phyloP scores from a whole-genome alignment of 352 stramenopile genomes.

The Phytophthora multivora region DNA sequence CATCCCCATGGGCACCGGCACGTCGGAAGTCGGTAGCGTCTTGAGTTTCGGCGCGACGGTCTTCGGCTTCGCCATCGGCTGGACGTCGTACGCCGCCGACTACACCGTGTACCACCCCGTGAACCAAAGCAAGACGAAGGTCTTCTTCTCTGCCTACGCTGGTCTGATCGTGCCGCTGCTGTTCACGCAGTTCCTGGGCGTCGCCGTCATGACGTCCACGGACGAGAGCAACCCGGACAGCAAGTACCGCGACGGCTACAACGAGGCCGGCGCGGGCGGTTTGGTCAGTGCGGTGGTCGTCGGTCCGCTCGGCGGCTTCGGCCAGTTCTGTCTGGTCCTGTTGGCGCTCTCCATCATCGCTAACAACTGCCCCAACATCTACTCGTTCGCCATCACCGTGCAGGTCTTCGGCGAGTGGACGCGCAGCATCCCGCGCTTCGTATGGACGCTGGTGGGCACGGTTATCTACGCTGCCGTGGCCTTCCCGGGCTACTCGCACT shows the following conservation, averaged over 20 bases:
- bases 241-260: constrained; percentile 42
- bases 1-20: constrained; percentile 48
- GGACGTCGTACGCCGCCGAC: constrained; percentile 45
- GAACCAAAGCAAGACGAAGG: constrained; percentile 47
- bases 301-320: constrained; percentile 41
- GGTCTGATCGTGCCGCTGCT: constrained; percentile 48
- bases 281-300: constrained; percentile 45
- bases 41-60: constrained; percentile 42
- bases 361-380: constrained; percentile 64
- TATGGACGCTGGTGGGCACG: constrained; percentile 46
- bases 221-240: constrained; percentile 34
- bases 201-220: constrained; percentile 47
- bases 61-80: constrained; percentile 48
- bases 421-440: constrained; percentile 35
- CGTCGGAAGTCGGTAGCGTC: constrained; percentile 37
- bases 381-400: constrained; percentile 52
- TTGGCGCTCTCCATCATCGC: constrained; percentile 55
- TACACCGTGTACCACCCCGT: constrained; percentile 55
- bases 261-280: constrained; percentile 32
- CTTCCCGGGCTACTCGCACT: constrained; percentile 46
- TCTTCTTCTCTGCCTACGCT: constrained; percentile 47
- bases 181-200: constrained; percentile 48
- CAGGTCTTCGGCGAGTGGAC: constrained; percentile 49
- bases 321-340: constrained; percentile 48
- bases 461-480: constrained; percentile 46